Conservation (phyloP, 163 green algal genomes). For the Scenedesmus sp. region DNA sequence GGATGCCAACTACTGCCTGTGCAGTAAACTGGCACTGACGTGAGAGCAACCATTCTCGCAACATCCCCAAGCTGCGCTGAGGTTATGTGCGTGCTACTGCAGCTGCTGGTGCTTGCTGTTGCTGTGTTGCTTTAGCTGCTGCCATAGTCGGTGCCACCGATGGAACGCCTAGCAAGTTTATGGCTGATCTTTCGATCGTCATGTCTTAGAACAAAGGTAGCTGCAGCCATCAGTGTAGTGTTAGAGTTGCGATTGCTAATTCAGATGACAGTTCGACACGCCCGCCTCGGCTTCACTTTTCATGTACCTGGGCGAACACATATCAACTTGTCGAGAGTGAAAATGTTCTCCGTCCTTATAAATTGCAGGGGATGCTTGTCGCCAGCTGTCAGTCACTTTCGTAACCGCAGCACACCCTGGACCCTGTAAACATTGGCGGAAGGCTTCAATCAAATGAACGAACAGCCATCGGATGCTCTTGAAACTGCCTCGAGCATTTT, state of each 20-base stretch:
- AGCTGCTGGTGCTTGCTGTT: not conserved
- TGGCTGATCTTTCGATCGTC: no score
- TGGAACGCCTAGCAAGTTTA: no score
- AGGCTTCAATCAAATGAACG: no score
- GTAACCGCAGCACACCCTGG: no score
- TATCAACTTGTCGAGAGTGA: not conserved
- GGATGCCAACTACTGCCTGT: not conserved
- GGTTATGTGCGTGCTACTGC: not conserved
- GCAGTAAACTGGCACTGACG: constrained; percentile 15
- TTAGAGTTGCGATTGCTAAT: not conserved
- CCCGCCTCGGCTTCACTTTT: not conserved
- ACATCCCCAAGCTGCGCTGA: not conserved
- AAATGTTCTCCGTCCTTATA: not conserved
- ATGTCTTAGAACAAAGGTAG: not conserved
- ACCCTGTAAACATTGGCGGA: no score
- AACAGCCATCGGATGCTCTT: no score
- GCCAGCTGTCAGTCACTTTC: no score
- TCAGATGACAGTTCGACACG: not conserved
- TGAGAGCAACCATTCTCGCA: constrained; percentile 10
- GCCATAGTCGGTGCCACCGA: not conserved
- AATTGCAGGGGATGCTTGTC: no score
- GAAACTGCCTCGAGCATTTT: no score
- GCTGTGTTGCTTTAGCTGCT: not conserved
- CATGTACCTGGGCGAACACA: not conserved
- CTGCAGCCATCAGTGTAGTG: not conserved